These are phyloP conservation scores for Trichomonas gallinae DNA, from an alignment of 208 protist genomes.

Conservation along the genomic window DNA sequence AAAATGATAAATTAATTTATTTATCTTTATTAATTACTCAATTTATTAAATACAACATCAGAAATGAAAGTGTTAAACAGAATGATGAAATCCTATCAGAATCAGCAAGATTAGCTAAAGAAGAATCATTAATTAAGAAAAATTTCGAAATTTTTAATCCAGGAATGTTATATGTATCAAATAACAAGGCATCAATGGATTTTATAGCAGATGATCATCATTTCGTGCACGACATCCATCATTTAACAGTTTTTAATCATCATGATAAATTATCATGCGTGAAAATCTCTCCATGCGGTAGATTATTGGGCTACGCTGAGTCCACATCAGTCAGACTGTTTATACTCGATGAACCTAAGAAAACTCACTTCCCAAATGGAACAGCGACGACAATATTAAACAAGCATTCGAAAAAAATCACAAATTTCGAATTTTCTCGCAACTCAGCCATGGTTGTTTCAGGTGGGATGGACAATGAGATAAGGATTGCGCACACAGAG, in stretches of 20 bases:
- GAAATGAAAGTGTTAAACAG: background rate
- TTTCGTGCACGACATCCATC: background rate
- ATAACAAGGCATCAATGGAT: background rate
- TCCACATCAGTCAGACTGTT: background rate
- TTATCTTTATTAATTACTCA: background rate
- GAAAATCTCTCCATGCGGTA: background rate
- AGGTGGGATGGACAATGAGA: background rate
- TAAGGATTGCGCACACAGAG: background rate
- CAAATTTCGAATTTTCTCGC: background rate
- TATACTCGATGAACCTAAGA: background rate
- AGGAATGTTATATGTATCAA: background rate
- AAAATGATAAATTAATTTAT: background rate
- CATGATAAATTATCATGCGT: background rate
- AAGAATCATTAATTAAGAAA: background rate
- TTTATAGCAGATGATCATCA: background rate
- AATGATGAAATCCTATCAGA: background rate
- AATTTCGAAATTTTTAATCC: background rate
- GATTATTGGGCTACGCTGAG: background rate
- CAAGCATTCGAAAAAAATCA: background rate
- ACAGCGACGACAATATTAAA: background rate
- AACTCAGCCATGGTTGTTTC: background rate
- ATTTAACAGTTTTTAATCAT: background rate
- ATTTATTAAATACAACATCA: background rate
- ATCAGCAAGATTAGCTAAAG: background rate
- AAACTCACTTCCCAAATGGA: background rate